phyloP scores from a whole-genome alignment of 768 basidiomycete genomes.

The Melanogaster broomeanus region DNA sequence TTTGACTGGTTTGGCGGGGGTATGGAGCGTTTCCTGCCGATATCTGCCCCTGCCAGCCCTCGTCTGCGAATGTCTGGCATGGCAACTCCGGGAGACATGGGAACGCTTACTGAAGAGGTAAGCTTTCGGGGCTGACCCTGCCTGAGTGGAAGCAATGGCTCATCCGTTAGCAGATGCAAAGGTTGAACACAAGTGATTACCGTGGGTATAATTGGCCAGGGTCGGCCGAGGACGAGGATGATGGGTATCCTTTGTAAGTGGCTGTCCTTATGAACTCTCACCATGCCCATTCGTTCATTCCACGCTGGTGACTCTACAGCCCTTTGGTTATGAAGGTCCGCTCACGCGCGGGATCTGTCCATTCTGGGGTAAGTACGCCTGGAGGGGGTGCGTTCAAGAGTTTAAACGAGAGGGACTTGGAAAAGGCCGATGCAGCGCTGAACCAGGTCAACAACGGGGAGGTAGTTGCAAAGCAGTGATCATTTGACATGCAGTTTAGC shows the following conservation, averaged over 20 bases:
- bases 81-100: conserved; percentile 93
- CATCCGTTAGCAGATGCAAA: conserved; percentile 67
- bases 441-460: conserved; percentile 48
- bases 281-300: conserved; percentile 6
- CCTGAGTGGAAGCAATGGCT: background rate
- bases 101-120: conserved; percentile 86
- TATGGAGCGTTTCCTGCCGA: conserved; percentile 66
- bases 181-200: conserved; percentile 84
- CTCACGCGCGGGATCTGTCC: conserved; percentile 76
- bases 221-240: conserved; percentile 78
- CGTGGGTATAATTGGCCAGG: conserved; percentile 59
- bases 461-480: background rate
- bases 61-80: conserved; percentile 69
- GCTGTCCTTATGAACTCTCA: conserved; percentile 14
- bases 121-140: conserved; percentile 15
- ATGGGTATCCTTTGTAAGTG: conserved; percentile 85
- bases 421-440: conserved; percentile 85
- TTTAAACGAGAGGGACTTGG: conserved; percentile 85
- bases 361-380: conserved; percentile 78
- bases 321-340: conserved; percentile 90
- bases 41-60: conserved; percentile 87
- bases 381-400: conserved; percentile 81
- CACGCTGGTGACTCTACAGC: conserved; percentile 40
- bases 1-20: conserved; percentile 43
- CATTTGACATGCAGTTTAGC: background rate